Evolutionary conservation across 106 monocot genomes (phyloP).

Genomic region (Chionographis japonica): DNA sequence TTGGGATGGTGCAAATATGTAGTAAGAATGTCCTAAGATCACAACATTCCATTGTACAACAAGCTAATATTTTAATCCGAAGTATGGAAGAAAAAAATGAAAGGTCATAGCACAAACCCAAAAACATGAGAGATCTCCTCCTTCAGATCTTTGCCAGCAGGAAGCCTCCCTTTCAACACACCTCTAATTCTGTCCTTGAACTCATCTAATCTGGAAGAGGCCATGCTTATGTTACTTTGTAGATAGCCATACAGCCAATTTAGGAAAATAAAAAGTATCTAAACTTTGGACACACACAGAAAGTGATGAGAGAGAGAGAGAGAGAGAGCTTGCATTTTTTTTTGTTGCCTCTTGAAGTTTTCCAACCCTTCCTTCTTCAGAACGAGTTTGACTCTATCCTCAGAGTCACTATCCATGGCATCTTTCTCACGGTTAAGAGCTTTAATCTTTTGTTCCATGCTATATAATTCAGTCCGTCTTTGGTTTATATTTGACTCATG

Average conservation of each 20-base stretch:
- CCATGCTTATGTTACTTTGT: conserved; percentile 2
- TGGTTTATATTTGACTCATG: conserved; percentile 72
- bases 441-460: conserved; percentile 77
- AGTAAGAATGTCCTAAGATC: too few species aligned
- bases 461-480: conserved; percentile 72
- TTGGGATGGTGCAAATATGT: too few species aligned
- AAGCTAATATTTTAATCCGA: neutral
- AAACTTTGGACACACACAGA: neutral
- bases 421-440: conserved; percentile 74
- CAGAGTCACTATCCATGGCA: conserved; percentile 66
- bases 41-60: too few species aligned
- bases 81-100: neutral
- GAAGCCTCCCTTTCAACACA: conserved; percentile 86
- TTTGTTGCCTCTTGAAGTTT: conserved; percentile 56
- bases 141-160: conserved; percentile 82
- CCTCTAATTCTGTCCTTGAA: conserved; percentile 68
- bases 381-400: conserved; percentile 68
- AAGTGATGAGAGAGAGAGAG: conserved; percentile 7
- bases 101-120: conserved; percentile 36
- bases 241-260: neutral
- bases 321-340: conserved; percentile 58
- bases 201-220: conserved; percentile 73
- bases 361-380: conserved; percentile 78
- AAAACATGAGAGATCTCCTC: conserved; percentile 63
- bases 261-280: neutral